phyloP scores from a whole-genome alignment of 257 asterid species.

The Solanum pinnatisectum region DNA sequence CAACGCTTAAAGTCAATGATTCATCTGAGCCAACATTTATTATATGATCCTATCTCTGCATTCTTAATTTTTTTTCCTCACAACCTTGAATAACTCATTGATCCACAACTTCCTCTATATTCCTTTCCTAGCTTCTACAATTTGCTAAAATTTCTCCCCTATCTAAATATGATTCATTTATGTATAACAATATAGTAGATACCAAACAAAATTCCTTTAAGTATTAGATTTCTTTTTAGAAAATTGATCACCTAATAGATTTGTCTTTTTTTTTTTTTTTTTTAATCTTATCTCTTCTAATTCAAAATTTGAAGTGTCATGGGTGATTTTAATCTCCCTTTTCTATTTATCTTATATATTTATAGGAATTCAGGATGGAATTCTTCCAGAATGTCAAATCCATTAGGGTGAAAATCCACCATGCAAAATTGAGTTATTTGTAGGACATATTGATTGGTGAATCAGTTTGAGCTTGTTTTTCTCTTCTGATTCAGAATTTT shows the following conservation, averaged over 20 bases:
- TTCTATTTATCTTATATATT: neutral
- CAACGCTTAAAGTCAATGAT: neutral
- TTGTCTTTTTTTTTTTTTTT: too few species aligned
- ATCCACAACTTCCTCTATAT: neutral
- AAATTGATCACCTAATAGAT: too few species aligned
- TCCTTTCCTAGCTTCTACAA: neutral
- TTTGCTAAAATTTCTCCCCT: neutral
- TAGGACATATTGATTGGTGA: constrained; percentile 5
- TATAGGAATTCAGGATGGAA: constrained; percentile 56
- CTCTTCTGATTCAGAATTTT: constrained; percentile 27
- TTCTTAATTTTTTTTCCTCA: neutral
- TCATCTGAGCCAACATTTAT: neutral
- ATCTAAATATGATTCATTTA: too few species aligned
- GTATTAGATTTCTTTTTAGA: too few species aligned
- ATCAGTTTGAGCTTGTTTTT: neutral
- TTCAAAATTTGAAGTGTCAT: neutral
- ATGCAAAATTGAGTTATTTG: constrained; percentile 54
- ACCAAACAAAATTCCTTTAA: too few species aligned
- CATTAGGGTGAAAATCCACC: constrained; percentile 59
- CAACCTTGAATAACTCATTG: neutral
- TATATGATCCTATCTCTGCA: neutral
- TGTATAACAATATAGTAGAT: too few species aligned
- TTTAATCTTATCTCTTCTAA: too few species aligned
- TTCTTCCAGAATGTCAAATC: constrained; percentile 52
- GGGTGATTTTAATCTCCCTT: neutral